phyloP scores from a whole-genome alignment of 164 flowering plant species.

The Taxillus chinensis region DNA sequence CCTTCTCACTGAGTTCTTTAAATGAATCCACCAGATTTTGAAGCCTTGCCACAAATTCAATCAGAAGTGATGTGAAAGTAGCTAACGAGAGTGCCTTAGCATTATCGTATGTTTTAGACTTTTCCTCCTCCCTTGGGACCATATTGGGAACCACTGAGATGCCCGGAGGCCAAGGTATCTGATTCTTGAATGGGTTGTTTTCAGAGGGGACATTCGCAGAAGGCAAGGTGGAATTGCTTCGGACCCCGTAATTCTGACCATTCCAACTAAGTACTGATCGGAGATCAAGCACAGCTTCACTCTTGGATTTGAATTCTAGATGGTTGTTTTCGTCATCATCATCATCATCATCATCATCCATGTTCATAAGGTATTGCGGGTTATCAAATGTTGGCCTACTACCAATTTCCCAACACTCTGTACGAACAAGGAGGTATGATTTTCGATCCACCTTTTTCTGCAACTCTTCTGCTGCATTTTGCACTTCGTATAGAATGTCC shows the following conservation, averaged over 20 bases:
- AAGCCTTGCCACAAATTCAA: slow-evolving; percentile 95
- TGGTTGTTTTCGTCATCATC: slow-evolving; percentile 22
- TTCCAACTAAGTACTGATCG: slow-evolving; percentile 27
- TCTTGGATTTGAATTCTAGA: slow-evolving; percentile 34
- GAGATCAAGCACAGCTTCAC: slow-evolving; percentile 46
- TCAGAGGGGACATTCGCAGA: slow-evolving; percentile 28
- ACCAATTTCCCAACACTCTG: slow-evolving; percentile 62
- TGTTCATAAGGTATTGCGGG: slow-evolving; percentile 13
- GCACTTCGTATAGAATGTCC: slow-evolving; percentile 54
- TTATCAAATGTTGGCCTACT: slow-evolving; percentile 25
- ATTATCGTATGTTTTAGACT: slow-evolving; percentile 57
- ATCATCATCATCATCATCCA: slow-evolving; percentile 17
- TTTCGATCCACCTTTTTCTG: slow-evolving; percentile 67
- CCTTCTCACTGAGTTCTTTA: slow-evolving; percentile 60
- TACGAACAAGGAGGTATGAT: slow-evolving; percentile 64
- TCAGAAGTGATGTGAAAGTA: slow-evolving; percentile 70
- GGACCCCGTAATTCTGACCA: slow-evolving; percentile 11
- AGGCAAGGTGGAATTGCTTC: slow-evolving; percentile 20
- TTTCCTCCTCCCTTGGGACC: slow-evolving; percentile 30
- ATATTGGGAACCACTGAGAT: slow-evolving; percentile 24
- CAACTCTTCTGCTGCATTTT: slow-evolving; percentile 75
- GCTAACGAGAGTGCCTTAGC: slow-evolving; percentile 80
- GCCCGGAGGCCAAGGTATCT: slow-evolving; percentile 50
- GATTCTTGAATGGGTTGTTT: slow-evolving; percentile 16
- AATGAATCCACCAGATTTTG: slow-evolving; percentile 70